Base-by-base conservation (phyloP, 805 yeast species). In the Hanseniaspora lindneri region DNA sequence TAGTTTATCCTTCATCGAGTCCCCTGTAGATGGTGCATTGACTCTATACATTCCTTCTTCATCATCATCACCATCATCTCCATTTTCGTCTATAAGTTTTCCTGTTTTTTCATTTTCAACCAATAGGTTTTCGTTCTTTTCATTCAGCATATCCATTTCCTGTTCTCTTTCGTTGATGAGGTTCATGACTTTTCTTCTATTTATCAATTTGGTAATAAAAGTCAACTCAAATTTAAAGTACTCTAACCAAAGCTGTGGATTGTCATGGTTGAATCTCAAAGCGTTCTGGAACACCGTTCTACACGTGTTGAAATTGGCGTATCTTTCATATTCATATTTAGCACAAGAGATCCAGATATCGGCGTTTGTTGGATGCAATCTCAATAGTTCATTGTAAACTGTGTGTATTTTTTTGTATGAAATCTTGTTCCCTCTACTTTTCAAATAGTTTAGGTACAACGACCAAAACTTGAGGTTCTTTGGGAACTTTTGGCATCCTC, bases 321-420 rank as follows among this genome's bases (percentile, higher is more conserved):
- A 86, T 25, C 75, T 75, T 56, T 89, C 96, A 58, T 84, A 80
- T 66, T 92, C 97, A 65, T 85, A 86, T 60, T 84, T 84, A 27
- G 96, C 96, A 21, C 96, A 96, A 58, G 85, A 76, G 37, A 92
- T 76, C 98, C 98, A 92, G 16, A 89, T 83, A 56, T 80, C 83
- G 2, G 86, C 75, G 59, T 88, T 83, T 37, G 83, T 74, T n/a
- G 98, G 97, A 61, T 92, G 97, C 54, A 87, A 66, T 63, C 80
- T 85, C 56, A 92, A 70, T 55, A 89, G 69, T 51, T 77, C 75
- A 5, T 88, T 79, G 62, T 87, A 85, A 7, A 85, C 78, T 54
- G 77, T 78, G 60, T 83, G 84, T 16, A 82, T 76, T 47, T 77
- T 77, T 57, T 79, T 80, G 53, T 81, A 76, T 3, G 86, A 78